Evolutionary conservation across 495 filamentous ascomycete genomes (phyloP).

Genomic region (Viridothelium virens): DNA sequence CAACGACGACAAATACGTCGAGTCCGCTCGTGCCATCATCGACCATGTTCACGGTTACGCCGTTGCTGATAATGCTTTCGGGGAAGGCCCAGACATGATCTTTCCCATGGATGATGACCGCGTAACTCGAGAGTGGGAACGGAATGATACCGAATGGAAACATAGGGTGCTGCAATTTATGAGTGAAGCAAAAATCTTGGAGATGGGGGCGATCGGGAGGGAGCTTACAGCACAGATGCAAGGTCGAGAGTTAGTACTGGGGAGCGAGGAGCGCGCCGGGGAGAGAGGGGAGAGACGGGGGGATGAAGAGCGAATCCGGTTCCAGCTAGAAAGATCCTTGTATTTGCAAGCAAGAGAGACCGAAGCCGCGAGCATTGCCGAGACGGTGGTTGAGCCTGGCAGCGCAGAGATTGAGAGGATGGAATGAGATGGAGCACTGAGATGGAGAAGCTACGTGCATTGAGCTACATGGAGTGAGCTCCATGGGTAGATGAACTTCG

Average conservation of each 20-base stretch:
- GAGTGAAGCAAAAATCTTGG: not conserved
- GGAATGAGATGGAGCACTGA: not conserved
- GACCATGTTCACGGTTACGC: not conserved
- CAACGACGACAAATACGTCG: not conserved
- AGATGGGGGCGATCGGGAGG: slow-evolving; percentile 27
- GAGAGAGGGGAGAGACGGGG: not conserved
- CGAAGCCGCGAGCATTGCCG: not conserved
- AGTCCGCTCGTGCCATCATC: not conserved
- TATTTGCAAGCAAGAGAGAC: not conserved
- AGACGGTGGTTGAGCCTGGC: not conserved
- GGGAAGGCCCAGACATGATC: not conserved
- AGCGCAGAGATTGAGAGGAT: not conserved
- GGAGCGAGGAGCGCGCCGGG: not conserved
- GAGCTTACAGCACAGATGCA: not conserved
- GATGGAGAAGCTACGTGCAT: not conserved
- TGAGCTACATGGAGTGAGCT: too few relatives aligned
- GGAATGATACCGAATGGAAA: not conserved
- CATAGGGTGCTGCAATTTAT: not conserved
- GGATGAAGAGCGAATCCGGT: not conserved
- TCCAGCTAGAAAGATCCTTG: not conserved
- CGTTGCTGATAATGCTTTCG: not conserved
- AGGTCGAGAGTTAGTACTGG: not conserved
- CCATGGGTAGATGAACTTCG: not conserved
- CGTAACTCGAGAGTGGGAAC: slow-evolving; percentile 1
- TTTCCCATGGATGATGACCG: not conserved